Percentiles rank a stretch among this genome's conserved stretches.
Conservation (phyloP, 2,329 filamentous ascomycete genomes). For the Aspergillus udagawae region DNA sequence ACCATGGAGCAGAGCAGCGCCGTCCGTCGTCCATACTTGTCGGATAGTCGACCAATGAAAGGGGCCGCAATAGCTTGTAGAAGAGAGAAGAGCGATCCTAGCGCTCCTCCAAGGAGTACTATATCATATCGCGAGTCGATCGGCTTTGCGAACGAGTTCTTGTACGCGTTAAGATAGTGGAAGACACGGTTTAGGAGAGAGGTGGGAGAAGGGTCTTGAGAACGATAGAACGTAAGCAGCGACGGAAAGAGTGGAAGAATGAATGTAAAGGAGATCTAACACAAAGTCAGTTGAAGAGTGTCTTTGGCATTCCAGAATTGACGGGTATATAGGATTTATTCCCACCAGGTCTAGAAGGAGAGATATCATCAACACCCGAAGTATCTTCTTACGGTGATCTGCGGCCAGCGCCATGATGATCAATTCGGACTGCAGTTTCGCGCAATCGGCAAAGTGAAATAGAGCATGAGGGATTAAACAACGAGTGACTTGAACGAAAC, state of each 20-base stretch:
- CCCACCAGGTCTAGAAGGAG: conserved; percentile 83
- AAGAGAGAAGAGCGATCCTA: conserved; percentile 89
- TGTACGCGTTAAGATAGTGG: conserved; percentile 85
- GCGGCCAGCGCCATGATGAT: conserved; percentile 34
- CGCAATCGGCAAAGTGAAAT: neutral
- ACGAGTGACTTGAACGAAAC: neutral
- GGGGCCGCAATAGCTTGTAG: conserved; percentile 91
- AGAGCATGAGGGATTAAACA: neutral
- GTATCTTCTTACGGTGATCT: conserved; percentile 68
- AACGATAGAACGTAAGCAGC: conserved; percentile 92
- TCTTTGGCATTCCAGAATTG: neutral
- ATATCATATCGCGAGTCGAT: conserved; percentile 98
- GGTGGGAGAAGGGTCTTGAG: conserved; percentile 61
- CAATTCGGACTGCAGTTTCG: neutral
- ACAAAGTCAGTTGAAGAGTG: conserved; percentile 1
- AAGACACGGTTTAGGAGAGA: conserved; percentile 78
- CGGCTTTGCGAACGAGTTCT: conserved; percentile 82
- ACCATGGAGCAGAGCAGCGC: conserved; percentile 88
- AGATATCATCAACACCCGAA: conserved; percentile 84
- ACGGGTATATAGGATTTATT: conserved; percentile 7
- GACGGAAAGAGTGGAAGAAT: conserved; percentile 95
- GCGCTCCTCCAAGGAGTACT: conserved; percentile 84
- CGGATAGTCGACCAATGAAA: conserved; percentile 82
- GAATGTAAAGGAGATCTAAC: conserved; percentile 93
- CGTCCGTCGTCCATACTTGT: conserved; percentile 79